Evolutionary conservation across 192 early-diverging fungal species (phyloP).

Genomic region (Entomortierella beljakovae): DNA sequence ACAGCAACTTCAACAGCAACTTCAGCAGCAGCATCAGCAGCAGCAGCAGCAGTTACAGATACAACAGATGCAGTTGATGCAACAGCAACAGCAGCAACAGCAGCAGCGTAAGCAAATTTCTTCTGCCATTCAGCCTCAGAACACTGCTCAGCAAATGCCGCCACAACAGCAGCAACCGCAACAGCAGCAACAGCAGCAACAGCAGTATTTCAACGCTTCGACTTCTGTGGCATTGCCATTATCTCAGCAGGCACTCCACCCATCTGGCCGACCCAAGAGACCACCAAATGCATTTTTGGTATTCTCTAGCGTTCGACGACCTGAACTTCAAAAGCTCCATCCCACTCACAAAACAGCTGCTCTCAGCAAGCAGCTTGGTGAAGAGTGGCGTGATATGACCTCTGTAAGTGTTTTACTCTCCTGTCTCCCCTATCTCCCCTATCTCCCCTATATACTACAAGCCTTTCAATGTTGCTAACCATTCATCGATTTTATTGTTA

Average conservation of each 20-base stretch:
- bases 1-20: constrained; percentile 31
- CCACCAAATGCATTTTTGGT: constrained; percentile 79
- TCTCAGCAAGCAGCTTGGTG: constrained; percentile 73
- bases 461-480: not conserved
- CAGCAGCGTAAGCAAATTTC: constrained; percentile 12
- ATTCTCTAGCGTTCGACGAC: constrained; percentile 73
- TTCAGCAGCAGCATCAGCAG: constrained; percentile 26
- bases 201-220: constrained; percentile 18
- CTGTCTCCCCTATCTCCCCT: too few relatives aligned
- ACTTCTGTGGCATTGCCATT: constrained; percentile 4
- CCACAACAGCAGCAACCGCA: constrained; percentile 16
- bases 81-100: constrained; percentile 32
- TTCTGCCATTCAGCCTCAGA: constrained; percentile 3
- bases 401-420: constrained; percentile 30
- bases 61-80: constrained; percentile 16
- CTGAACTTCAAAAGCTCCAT: constrained; percentile 67
- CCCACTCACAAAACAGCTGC: constrained; percentile 71
- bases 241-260: constrained; percentile 24
- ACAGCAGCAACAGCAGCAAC: constrained; percentile 31
- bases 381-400: constrained; percentile 72
- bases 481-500: not conserved
- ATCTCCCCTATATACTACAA: too few relatives aligned
- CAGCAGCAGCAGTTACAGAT: constrained; percentile 13
- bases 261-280: constrained; percentile 62
- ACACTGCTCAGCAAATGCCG: constrained; percentile 12